These are phyloP conservation scores for Phytophthora fragariae DNA, from an alignment of 352 stramenopile species.

Conservation along the genomic window DNA sequence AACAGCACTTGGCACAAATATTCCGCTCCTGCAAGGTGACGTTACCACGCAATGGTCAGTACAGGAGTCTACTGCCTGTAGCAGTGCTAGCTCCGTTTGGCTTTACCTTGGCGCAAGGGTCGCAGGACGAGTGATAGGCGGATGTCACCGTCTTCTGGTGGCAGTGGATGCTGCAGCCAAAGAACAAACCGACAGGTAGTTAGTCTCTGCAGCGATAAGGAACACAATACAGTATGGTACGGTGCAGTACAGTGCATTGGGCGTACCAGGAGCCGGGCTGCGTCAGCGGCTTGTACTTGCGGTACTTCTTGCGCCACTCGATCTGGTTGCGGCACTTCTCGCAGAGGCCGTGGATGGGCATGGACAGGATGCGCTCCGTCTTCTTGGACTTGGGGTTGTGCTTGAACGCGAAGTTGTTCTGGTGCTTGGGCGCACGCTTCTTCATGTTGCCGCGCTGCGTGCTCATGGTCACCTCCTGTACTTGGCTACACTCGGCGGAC, in stretches of 20 bases:
- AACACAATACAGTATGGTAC: not conserved
- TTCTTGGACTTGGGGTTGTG: slow-evolving; percentile 99
- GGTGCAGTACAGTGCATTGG: not conserved
- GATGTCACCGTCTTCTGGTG: slow-evolving; percentile 91
- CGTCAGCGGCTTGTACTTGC: slow-evolving; percentile 98
- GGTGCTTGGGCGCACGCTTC: slow-evolving; percentile 93
- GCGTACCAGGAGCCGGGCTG: slow-evolving; percentile 92
- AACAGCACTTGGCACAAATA: slow-evolving; percentile 91
- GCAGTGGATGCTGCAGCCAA: slow-evolving; percentile 88
- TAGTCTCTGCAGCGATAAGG: not conserved
- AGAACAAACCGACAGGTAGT: slow-evolving; percentile 1
- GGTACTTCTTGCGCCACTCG: slow-evolving; percentile 99
- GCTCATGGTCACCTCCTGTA: slow-evolving; percentile 68
- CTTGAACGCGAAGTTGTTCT: slow-evolving; percentile 98
- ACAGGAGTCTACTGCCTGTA: not conserved
- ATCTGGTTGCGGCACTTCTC: slow-evolving; percentile 96
- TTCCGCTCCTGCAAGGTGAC: slow-evolving; percentile 58
- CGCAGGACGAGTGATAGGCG: slow-evolving; percentile 96
- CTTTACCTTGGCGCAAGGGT: slow-evolving; percentile 84
- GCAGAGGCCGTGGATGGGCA: slow-evolving; percentile 94
- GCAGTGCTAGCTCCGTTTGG: not conserved
- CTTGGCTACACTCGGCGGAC: slow-evolving; percentile 8
- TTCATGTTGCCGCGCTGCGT: slow-evolving; percentile 86
- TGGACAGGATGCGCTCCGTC: slow-evolving; percentile 93
- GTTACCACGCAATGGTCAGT: slow-evolving; percentile 7